These are phyloP conservation scores for Ramaria rubella DNA, from an alignment of 768 basidiomycete genomes.

Conservation along the genomic window DNA sequence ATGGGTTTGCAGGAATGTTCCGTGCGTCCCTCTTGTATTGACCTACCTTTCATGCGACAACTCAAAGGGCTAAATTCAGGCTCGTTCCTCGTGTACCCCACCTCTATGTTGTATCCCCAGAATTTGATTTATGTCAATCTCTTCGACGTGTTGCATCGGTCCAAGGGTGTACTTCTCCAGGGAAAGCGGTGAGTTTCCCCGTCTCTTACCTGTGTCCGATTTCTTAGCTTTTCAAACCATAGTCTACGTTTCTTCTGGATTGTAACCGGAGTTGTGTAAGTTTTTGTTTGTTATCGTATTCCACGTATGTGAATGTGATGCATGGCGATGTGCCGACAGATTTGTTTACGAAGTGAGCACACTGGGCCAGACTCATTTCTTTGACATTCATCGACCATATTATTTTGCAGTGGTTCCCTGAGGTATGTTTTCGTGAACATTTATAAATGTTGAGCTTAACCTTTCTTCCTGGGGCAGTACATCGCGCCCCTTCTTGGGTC, in stretches of 20 bases:
- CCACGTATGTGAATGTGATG: background rate
- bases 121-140: constrained; percentile 9
- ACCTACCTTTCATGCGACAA: background rate
- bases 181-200: constrained; percentile 7
- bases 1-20: constrained; percentile 7
- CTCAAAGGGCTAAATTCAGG: background rate
- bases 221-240: background rate
- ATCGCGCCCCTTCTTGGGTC: constrained; percentile 5
- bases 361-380: background rate
- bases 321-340: background rate
- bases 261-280: constrained; percentile 3
- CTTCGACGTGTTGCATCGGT: constrained; percentile 1
- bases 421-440: background rate
- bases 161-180: constrained; percentile 5
- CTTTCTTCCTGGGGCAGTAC: background rate
- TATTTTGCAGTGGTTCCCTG: constrained; percentile 5
- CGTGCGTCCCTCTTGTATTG: background rate
- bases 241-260: constrained; percentile 9
- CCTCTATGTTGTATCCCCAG: constrained; percentile 7
- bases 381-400: background rate
- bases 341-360: constrained; percentile 2
- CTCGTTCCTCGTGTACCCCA: constrained; percentile 8
- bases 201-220: background rate
- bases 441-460: background rate
- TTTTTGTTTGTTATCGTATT: background rate